Evolutionary conservation across 306 rosid species (phyloP).

Genomic region (Elaeagnus macrophylla): DNA sequence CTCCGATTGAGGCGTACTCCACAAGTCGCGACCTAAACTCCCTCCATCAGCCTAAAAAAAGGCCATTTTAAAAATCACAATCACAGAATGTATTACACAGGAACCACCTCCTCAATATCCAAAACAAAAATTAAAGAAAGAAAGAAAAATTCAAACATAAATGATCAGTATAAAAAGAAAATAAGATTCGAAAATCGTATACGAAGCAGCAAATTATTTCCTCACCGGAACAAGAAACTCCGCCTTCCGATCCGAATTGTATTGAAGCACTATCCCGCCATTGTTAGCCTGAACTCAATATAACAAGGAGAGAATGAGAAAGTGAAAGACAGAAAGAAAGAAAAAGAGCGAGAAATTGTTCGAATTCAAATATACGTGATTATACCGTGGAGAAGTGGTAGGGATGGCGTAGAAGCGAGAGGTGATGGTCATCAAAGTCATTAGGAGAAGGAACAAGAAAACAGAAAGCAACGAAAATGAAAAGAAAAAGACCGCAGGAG

Average conservation of each 20-base stretch:
- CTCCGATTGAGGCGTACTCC: constrained; percentile 44
- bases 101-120: not conserved
- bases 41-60: constrained; percentile 37
- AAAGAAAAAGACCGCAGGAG: constrained; percentile 35
- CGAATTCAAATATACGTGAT: not conserved
- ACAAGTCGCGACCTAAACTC: constrained; percentile 42
- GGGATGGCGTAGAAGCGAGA: constrained; percentile 9
- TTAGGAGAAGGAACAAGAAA: constrained; percentile 30
- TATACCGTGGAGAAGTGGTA: constrained; percentile 5
- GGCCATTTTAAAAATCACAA: not conserved
- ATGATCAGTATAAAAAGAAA: not conserved
- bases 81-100: not conserved
- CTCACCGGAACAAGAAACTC: constrained; percentile 32
- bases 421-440: constrained; percentile 19
- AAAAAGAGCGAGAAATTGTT: not conserved
- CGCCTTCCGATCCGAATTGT: constrained; percentile 16
- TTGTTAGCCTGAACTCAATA: constrained; percentile 19
- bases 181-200: not conserved
- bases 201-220: not conserved
- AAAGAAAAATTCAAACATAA: too few relatives aligned
- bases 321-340: too few relatives aligned
- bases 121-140: too few relatives aligned
- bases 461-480: constrained; percentile 40
- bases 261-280: constrained; percentile 9
- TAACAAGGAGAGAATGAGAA: too few relatives aligned